Percentiles rank a stretch among this genome's conserved stretches.
Conservation (phyloP, 2,329 filamentous ascomycete genomes). For the Dryadomyces sulphureus region DNA sequence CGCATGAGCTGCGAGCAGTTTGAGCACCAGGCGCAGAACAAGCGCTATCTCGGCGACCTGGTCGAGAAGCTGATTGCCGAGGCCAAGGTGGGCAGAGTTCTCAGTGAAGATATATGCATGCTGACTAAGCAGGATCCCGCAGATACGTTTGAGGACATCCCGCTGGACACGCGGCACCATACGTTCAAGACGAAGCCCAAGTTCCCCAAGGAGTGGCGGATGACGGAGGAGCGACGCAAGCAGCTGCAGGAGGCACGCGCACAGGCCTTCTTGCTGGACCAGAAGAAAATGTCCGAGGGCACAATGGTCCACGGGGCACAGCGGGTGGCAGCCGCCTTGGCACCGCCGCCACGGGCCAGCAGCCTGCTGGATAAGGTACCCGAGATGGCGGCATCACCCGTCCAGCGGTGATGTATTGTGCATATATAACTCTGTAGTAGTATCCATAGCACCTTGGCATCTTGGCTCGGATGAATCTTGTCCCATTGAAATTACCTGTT, state of each 20-base stretch:
- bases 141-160: conserved; percentile 79
- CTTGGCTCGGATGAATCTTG: too few species aligned
- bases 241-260: conserved; percentile 49
- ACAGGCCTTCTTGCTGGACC: conserved; percentile 36
- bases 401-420: not conserved
- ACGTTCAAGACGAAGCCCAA: conserved; percentile 48
- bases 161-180: conserved; percentile 79
- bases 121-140: conserved; percentile 37
- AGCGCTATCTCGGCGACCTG: conserved; percentile 76
- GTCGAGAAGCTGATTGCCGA: conserved; percentile 59
- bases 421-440: too few species aligned
- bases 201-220: conserved; percentile 72
- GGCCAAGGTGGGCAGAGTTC: conserved; percentile 41
- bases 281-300: conserved; percentile 35
- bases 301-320: conserved; percentile 42
- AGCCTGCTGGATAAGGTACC: conserved; percentile 6
- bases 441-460: too few species aligned
- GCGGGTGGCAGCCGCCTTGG: conserved; percentile 27
- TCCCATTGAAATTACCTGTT: too few species aligned
- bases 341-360: conserved; percentile 7
- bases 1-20: conserved; percentile 88
- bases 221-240: conserved; percentile 54
- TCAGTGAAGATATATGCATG: too few species aligned
- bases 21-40: conserved; percentile 86
- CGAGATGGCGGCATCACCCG: conserved; percentile 11